A percentile compares a stretch with the other conserved stretches of the same genome.
Evolutionary conservation across 2,329 filamentous ascomycete species (phyloP).

Genomic region (Penicillium sp.): DNA sequence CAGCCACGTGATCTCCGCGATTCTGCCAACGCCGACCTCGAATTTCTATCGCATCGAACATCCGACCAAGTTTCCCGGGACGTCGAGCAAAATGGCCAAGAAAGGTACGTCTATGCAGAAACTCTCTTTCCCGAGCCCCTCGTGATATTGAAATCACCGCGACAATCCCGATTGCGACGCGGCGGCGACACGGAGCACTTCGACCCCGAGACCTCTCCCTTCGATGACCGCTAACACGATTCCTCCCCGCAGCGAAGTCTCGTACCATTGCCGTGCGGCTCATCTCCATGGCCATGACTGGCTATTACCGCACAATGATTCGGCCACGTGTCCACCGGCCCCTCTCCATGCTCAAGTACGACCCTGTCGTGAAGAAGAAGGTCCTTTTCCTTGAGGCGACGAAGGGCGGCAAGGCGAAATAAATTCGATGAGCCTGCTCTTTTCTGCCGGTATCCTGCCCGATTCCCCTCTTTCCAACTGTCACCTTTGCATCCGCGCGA

Average conservation of each 20-base stretch:
- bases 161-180: not conserved
- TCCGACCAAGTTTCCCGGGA: slow-evolving; percentile 15
- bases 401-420: slow-evolving; percentile 66
- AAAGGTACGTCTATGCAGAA: slow-evolving; percentile 12
- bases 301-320: slow-evolving; percentile 91
- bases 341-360: slow-evolving; percentile 98
- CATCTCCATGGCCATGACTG: slow-evolving; percentile 97
- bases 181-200: slow-evolving; percentile 3
- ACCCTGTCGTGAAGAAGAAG: slow-evolving; percentile 94
- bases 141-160: too few species aligned
- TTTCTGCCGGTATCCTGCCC: not conserved
- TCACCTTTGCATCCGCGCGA: not conserved
- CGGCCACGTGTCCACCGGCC: slow-evolving; percentile 80
- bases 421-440: slow-evolving; percentile 10
- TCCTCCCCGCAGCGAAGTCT: slow-evolving; percentile 70
- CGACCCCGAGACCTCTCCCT: not conserved
- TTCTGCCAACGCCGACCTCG: slow-evolving; percentile 18
- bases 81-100: slow-evolving; percentile 29
- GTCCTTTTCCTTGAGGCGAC: slow-evolving; percentile 96
- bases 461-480: not conserved
- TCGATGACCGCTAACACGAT: slow-evolving; percentile 12
- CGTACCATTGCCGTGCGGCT: slow-evolving; percentile 92
- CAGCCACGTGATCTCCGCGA: slow-evolving; percentile 12
- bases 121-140: too few species aligned
- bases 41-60: slow-evolving; percentile 21